A percentile compares a stretch with the other conserved stretches of the same genome.
Conservation (phyloP, 176 grass and related monocot species). For the Puya raimondii region DNA sequence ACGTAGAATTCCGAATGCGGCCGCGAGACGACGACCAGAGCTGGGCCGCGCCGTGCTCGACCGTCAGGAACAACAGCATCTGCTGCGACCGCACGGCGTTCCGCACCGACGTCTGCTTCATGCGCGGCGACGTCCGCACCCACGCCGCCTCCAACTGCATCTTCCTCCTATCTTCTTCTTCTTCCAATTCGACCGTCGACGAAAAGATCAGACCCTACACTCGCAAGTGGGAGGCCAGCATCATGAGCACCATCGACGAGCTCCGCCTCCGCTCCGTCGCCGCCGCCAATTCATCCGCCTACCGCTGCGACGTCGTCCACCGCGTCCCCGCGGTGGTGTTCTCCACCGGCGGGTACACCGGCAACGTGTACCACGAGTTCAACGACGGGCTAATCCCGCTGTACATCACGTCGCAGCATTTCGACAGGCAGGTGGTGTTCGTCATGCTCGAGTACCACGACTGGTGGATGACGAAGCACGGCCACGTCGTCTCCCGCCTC, state of each 20-base stretch:
- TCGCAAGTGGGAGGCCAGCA: conserved; percentile 67
- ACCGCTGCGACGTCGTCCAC: conserved; percentile 43
- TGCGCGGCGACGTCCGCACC: conserved; percentile 56
- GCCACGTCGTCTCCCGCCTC: conserved; percentile 35
- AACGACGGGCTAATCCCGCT: conserved; percentile 83
- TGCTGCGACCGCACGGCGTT: conserved; percentile 60
- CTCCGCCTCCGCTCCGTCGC: conserved; percentile 33
- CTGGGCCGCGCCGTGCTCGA: conserved; percentile 30
- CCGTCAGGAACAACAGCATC: conserved; percentile 26
- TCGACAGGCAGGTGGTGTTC: conserved; percentile 46
- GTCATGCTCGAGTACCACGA: conserved; percentile 74
- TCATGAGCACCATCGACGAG: conserved; percentile 82
- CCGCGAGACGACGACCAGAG: background rate
- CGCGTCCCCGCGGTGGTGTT: conserved; percentile 51
- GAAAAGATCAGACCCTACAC: conserved; percentile 47
- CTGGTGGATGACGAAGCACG: conserved; percentile 71
- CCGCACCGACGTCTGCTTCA: conserved; percentile 78
- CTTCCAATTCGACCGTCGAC: conserved; percentile 11
- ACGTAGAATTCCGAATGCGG: background rate
- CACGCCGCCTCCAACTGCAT: conserved; percentile 27
- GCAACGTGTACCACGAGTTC: conserved; percentile 90
- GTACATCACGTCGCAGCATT: conserved; percentile 56
- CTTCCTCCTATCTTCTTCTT: conserved; percentile 33
- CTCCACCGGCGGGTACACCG: conserved; percentile 86
- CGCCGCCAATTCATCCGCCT: background rate